Percentiles rank a stretch among this genome's conserved stretches.
Evolutionary conservation across 2,329 filamentous ascomycete species (phyloP).

Genomic region (Colletotrichum truncatum): DNA sequence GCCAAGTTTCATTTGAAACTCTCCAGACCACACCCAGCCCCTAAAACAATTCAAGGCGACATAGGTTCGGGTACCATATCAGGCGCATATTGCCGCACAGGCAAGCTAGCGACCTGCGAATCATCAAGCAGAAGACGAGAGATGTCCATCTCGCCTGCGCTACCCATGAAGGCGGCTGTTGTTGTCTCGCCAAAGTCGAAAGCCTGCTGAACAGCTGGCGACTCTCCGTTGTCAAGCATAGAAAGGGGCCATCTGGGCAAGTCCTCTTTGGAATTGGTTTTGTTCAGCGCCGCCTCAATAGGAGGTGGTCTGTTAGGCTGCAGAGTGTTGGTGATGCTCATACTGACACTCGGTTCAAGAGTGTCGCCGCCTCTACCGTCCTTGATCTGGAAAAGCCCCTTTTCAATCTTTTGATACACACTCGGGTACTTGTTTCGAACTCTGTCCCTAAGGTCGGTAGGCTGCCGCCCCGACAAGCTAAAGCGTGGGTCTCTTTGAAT

Average conservation of each 20-base stretch:
- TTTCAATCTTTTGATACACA: slow-evolving; percentile 65
- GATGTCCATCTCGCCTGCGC: slow-evolving; percentile 68
- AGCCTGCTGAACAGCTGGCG: slow-evolving; percentile 35
- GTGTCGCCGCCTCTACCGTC: slow-evolving; percentile 50
- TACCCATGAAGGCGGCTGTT: slow-evolving; percentile 49
- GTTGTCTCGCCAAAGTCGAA: slow-evolving; percentile 56
- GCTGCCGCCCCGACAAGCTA: slow-evolving; percentile 66
- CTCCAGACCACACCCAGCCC: background rate
- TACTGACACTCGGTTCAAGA: slow-evolving; percentile 62
- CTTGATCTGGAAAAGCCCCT: slow-evolving; percentile 58
- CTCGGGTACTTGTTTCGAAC: slow-evolving; percentile 71
- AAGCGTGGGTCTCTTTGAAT: slow-evolving; percentile 70
- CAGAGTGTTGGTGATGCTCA: slow-evolving; percentile 57
- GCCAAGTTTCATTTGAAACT: background rate
- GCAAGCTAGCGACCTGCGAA: slow-evolving; percentile 40
- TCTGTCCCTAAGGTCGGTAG: slow-evolving; percentile 70
- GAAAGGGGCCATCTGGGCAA: slow-evolving; percentile 52
- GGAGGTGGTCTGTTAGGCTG: slow-evolving; percentile 47
- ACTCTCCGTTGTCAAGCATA: slow-evolving; percentile 40
- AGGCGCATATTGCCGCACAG: slow-evolving; percentile 35
- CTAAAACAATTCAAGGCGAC: slow-evolving; percentile 5
- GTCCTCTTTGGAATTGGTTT: slow-evolving; percentile 56
- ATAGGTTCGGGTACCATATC: slow-evolving; percentile 33
- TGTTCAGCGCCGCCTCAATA: slow-evolving; percentile 50
- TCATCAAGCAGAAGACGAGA: slow-evolving; percentile 68